A percentile compares a stretch with the other conserved stretches of the same genome.
phyloP scores from a whole-genome alignment of 164 flowering plant species.

The Sextonia rubra region DNA sequence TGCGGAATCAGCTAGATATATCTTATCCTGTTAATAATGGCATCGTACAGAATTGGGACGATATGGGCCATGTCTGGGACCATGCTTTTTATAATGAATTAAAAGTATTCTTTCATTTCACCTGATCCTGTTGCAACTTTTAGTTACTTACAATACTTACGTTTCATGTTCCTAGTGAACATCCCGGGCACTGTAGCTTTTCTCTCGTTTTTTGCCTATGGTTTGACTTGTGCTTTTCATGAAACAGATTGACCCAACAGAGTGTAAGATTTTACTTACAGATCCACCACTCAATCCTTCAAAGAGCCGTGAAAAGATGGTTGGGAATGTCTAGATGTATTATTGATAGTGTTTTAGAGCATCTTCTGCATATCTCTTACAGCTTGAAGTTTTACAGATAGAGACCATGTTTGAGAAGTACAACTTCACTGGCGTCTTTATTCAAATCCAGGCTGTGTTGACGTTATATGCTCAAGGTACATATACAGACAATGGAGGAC shows the following conservation, averaged over 20 bases:
- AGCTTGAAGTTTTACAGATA: slow-evolving; percentile 43
- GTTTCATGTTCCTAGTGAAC: background rate
- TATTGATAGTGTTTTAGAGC: background rate
- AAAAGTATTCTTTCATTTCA: slow-evolving; percentile 42
- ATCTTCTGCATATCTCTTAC: slow-evolving; percentile 6
- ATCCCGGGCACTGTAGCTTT: background rate
- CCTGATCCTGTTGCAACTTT: background rate
- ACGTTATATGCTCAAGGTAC: slow-evolving; percentile 99
- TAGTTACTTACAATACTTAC: background rate
- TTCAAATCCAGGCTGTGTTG: slow-evolving; percentile 97
- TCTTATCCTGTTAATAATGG: slow-evolving; percentile 97
- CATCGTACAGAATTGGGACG: slow-evolving; percentile 98
- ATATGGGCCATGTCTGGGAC: slow-evolving; percentile 96
- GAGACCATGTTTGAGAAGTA: slow-evolving; percentile 99
- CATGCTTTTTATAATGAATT: slow-evolving; percentile 85
- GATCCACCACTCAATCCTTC: slow-evolving; percentile 98
- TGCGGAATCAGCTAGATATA: slow-evolving; percentile 87
- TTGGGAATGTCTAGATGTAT: slow-evolving; percentile 19
- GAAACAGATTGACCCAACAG: slow-evolving; percentile 81
- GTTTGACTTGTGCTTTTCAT: background rate
- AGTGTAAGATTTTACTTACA: slow-evolving; percentile 89
- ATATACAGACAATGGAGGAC: slow-evolving; percentile 27
- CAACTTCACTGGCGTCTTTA: slow-evolving; percentile 88
- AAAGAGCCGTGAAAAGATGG: slow-evolving; percentile 95
- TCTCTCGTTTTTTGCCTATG: no score